Base-by-base conservation (phyloP, 2,329 filamentous ascomycete genomes). In the Botryotinia calthae region DNA sequence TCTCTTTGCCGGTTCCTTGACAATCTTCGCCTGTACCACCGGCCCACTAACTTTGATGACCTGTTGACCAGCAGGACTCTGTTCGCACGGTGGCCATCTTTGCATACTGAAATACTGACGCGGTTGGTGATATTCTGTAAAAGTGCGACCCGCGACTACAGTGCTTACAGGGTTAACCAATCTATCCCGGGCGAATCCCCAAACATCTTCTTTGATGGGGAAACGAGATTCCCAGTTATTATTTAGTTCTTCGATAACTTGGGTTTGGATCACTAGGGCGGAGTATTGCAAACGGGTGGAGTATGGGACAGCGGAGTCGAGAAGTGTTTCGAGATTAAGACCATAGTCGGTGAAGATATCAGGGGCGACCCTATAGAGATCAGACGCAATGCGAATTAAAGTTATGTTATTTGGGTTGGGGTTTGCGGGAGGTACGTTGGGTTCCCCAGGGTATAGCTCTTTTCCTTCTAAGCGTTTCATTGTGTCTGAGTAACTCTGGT, bases 211-310 rank as follows among this genome's bases (percentile, higher is more conserved):
- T 12, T 76, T 73, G 28, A 76, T 76, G 4, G 78, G 77, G 48
- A 79, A 79, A 4, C 74, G 63, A 7, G 73, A 70, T 48, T 80
- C 78, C 75, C 78, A 79, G 42, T 78, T 78, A 46, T 79, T 79
- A 68, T 76, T 78, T 10, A 74, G 25, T 61, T 80, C 79, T 48
- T 79, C 76, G 4, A 79, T 31, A n/a, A 79, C 72, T 65, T 80
- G 75, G 65, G 76, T 75, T 63, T 69, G 63, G 4, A 72, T 42
- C n/a, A 68, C 40, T 12, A 69, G 34, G 8, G 48, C 63, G 12
- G 62, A 54, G 31, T 59, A 61, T 48, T 37, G 22, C 25, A 28
- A 40, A 5, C 48, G 42, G 16, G 44, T 34, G 20, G 75, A 46
- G 1, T 61, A 71, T 40, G 44, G 44, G 22, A 76, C 71, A 9